These are phyloP conservation scores for Amaranthus palmeri DNA, from an alignment of 148 eudicot species.

Conservation along the genomic window DNA sequence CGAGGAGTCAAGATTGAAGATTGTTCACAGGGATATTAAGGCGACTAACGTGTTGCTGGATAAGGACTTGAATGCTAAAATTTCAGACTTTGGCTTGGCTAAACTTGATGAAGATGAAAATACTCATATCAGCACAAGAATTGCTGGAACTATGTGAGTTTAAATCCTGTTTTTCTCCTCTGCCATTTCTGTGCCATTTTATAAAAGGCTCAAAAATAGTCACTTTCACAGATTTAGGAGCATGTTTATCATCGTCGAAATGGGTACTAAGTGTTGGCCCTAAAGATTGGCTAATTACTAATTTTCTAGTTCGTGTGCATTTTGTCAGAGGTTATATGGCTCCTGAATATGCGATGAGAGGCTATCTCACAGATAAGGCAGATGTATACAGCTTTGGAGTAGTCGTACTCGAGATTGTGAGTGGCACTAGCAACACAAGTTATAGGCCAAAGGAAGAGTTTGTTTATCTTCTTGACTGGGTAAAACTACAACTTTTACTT, in stretches of 20 bases:
- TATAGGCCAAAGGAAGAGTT: slow-evolving; percentile 82
- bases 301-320: neutral
- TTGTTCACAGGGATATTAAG: slow-evolving; percentile 82
- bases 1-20: slow-evolving; percentile 56
- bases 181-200: neutral
- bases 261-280: too few species aligned
- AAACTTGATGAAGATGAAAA: slow-evolving; percentile 79
- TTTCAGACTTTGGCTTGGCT: slow-evolving; percentile 89
- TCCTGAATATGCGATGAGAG: slow-evolving; percentile 85
- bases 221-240: too few species aligned
- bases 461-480: slow-evolving; percentile 93
- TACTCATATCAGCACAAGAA: slow-evolving; percentile 69
- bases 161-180: neutral
- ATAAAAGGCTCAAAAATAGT: too few species aligned
- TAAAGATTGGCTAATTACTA: neutral
- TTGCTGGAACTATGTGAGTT: slow-evolving; percentile 78
- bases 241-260: too few species aligned
- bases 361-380: slow-evolving; percentile 78
- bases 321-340: slow-evolving; percentile 81
- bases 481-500: slow-evolving; percentile 19
- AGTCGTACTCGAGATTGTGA: slow-evolving; percentile 70
- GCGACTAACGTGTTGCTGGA: slow-evolving; percentile 81
- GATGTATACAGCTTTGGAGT: slow-evolving; percentile 87
- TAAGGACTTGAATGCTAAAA: slow-evolving; percentile 64
- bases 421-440: slow-evolving; percentile 80